Base-by-base conservation (phyloP, 2,329 filamentous ascomycete species). In the Monosporascus sp. region DNA sequence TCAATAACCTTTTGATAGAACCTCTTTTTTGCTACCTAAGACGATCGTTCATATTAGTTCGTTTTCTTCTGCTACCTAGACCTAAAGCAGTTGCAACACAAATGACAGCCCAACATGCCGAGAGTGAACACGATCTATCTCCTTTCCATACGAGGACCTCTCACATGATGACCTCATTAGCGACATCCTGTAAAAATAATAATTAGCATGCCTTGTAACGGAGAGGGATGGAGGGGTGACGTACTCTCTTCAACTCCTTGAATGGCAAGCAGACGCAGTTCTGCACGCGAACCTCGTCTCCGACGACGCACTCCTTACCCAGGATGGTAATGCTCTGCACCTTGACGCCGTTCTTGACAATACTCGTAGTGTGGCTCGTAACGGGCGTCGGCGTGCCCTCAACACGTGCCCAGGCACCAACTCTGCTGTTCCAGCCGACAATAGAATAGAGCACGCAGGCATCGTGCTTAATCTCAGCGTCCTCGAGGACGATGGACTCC, bases 311-410 rank as follows among this genome's bases (percentile, higher is more conserved):
- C 72, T 99, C 94, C 79, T 97, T 97, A 68, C 93, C 93, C 57
- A 99, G 74, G 61, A 97, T 99, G 47, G 93, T 97, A 68, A 97
- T 94, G 72, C 90, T 96, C 79, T 97, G 94, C 49, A 99, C 94
- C 80, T 97, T 97, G 72, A 97, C 86, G 49, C 94, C 94, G 66
- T 97, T 96, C 83, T 97, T 97, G 72, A 97, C 81, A 65, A 97
- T 91, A 74, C 88, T 96, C 15, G 93, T 97, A 51, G 84, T 89
- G 76, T 97, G 93, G 76, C 88, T 96, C 50, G 82, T 86, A 51
- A 90, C 84, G 0, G 92, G 88, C 17, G 89, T 95, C 1, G 93
- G 92, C 1, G 91, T 96, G 51, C 94, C 94, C 74, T 99, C 94
- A 25, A 99, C 93, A 70, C 94, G 88, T 50, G 94, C 92, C 94